These are phyloP conservation scores for Penicillium canescens DNA, from an alignment of 495 filamentous ascomycete species.

Conservation along the genomic window DNA sequence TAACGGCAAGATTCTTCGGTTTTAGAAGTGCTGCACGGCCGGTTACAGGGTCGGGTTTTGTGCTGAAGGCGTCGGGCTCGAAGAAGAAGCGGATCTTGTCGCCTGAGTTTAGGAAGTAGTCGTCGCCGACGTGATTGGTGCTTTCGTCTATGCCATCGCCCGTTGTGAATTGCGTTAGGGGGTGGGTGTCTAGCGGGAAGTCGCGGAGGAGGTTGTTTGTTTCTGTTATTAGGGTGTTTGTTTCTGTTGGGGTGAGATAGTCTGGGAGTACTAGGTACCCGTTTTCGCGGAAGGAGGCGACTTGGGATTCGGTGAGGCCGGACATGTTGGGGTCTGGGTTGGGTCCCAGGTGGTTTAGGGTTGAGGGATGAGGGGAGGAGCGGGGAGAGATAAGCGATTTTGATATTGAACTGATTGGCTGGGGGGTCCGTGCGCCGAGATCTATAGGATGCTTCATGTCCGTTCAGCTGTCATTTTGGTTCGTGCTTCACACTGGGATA, in stretches of 20 bases:
- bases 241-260: constrained; percentile 65
- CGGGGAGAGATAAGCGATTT: constrained; percentile 8
- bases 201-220: constrained; percentile 71
- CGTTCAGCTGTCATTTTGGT: not conserved
- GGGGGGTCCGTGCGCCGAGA: not conserved
- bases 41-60: constrained; percentile 37
- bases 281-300: constrained; percentile 70
- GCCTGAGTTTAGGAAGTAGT: constrained; percentile 86
- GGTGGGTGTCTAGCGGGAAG: constrained; percentile 78
- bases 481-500: not conserved
- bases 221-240: constrained; percentile 68
- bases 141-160: constrained; percentile 51
- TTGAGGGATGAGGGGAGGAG: not conserved
- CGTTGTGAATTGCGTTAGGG: constrained; percentile 89
- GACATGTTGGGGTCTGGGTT: constrained; percentile 18
- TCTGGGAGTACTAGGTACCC: constrained; percentile 88
- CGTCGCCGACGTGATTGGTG: constrained; percentile 78
- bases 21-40: constrained; percentile 58
- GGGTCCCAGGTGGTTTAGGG: not conserved
- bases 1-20: constrained; percentile 80
- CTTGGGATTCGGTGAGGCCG: constrained; percentile 71
- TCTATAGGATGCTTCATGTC: not conserved
- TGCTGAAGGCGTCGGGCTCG: constrained; percentile 66
- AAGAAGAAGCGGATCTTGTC: constrained; percentile 98
- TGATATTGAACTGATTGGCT: constrained; percentile 1